Percentiles rank a stretch among this genome's conserved stretches.
Conservation (phyloP, 2,329 filamentous ascomycete genomes). For the Fusarium phyllophilum region DNA sequence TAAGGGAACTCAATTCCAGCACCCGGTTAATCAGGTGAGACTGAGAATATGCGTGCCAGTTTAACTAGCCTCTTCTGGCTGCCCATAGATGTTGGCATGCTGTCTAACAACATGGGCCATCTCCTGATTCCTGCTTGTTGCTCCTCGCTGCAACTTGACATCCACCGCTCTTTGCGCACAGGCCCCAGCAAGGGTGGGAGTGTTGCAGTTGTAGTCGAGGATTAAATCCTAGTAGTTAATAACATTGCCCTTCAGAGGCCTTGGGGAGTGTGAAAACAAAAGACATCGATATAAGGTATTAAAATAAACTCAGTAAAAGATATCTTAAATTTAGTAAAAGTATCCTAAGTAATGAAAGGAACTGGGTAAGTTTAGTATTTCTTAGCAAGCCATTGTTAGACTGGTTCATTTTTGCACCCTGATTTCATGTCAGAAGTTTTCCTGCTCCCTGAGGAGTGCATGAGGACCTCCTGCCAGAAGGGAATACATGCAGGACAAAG, state of each 20-base stretch:
- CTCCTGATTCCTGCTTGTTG: conserved; percentile 1
- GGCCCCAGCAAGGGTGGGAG: conserved; percentile 1
- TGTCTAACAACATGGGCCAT: conserved; percentile 1
- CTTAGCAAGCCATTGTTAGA: not conserved
- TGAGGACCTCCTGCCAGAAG: not conserved
- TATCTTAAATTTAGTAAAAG: no score
- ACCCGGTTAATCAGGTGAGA: conserved; percentile 40
- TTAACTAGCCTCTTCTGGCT: conserved; percentile 1
- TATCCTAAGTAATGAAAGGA: not conserved
- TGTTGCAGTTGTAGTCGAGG: not conserved
- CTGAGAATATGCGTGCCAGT: conserved; percentile 32
- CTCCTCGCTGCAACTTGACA: not conserved
- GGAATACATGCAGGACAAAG: not conserved
- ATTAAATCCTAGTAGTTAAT: not conserved
- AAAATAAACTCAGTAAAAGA: no score
- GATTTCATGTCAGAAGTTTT: not conserved
- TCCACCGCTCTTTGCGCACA: conserved; percentile 41
- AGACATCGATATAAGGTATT: no score
- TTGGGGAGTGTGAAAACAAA: no score
- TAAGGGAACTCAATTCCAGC: not conserved
- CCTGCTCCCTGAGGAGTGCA: not conserved
- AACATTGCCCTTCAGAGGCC: not conserved
- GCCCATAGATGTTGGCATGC: conserved; percentile 16
- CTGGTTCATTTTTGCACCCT: not conserved
- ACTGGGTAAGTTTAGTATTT: not conserved